phyloP scores from a whole-genome alignment of 2,329 filamentous ascomycete genomes.

The Cercospora beticola region DNA sequence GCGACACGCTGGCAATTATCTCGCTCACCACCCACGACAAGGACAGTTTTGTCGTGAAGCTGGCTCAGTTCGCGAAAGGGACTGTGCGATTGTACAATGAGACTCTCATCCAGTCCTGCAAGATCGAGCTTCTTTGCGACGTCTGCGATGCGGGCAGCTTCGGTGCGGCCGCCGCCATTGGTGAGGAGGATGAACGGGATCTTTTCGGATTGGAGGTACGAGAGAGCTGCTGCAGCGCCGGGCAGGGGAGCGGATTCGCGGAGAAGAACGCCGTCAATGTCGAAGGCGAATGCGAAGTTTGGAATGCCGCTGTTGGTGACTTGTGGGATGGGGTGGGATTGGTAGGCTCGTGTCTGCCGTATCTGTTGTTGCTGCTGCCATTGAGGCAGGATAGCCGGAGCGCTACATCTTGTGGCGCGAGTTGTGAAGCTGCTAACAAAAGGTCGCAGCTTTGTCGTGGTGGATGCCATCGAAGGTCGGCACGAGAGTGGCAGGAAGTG shows the following conservation, averaged over 20 bases:
- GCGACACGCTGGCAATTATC: constrained; percentile 69
- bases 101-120: constrained; percentile 58
- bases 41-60: constrained; percentile 54
- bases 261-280: constrained; percentile 92
- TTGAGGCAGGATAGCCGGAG: neutral
- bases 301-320: constrained; percentile 31
- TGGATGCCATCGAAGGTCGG: constrained; percentile 4
- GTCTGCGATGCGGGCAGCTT: constrained; percentile 69
- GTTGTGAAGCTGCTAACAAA: neutral
- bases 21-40: constrained; percentile 50
- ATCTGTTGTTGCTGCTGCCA: neutral
- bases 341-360: neutral
- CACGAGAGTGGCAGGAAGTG: neutral
- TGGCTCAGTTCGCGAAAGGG: constrained; percentile 73
- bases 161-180: constrained; percentile 87
- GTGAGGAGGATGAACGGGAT: constrained; percentile 94
- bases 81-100: constrained; percentile 88
- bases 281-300: constrained; percentile 58
- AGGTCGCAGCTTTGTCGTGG: constrained; percentile 1
- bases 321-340: constrained; percentile 10
- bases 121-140: constrained; percentile 66
- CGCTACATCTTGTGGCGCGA: neutral
- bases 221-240: constrained; percentile 71
- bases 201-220: constrained; percentile 67
- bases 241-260: constrained; percentile 77